Evolutionary conservation across 1,284 basidiomycete genomes (phyloP), one percentile per base, ranked within the genome.

Genomic region (Abortiporus biennis): DNA sequence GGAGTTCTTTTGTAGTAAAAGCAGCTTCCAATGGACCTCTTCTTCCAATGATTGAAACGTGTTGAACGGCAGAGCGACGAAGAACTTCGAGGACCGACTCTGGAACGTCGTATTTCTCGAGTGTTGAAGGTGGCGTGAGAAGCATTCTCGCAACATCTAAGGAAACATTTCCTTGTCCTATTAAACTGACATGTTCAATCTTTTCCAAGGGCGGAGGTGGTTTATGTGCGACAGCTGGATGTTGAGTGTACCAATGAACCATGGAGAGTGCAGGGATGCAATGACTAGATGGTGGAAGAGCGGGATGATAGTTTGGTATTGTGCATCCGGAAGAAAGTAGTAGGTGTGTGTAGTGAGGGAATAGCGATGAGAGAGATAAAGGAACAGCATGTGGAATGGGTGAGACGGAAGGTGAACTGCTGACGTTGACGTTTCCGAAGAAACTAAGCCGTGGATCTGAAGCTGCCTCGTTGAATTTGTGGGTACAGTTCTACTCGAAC

Each of bases 171-270:
- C 96, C 95, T 48, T 95, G 92, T 0, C 96, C 95, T 36, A 99
- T 85, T 36, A 99, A 68, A 0, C 89, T 81, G 33, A 96, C 82
- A 49, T 92, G 85, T 4, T 70, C 59, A 0, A 79, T 63, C 23
- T 69, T 68, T 24, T 79, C 69, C 0, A 97, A 72, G 4, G 78
- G 67, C 1, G 82, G 83, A 0, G 78, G 63, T 0, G 71, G 58
- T 0, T 77, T 68, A 6, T 64, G 59, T 0, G 77, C 67, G 5
- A 65, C 58, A 11, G 78, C 74, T 1, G 94, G 94, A 61, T 99
- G 93, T 32, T 80, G 84, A 27, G 96, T 99, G 67, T 99, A 99
- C 95, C 95, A 99, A 54, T 94, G 88, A 2, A 99, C 95, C 40
- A 99, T 69, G 1, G 81, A 81, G 3, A 97, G 72, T 0, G 94